These are phyloP conservation scores for Thoreauomyces humboldtii DNA, from an alignment of 192 early-diverging fungal species.

Conservation along the genomic window DNA sequence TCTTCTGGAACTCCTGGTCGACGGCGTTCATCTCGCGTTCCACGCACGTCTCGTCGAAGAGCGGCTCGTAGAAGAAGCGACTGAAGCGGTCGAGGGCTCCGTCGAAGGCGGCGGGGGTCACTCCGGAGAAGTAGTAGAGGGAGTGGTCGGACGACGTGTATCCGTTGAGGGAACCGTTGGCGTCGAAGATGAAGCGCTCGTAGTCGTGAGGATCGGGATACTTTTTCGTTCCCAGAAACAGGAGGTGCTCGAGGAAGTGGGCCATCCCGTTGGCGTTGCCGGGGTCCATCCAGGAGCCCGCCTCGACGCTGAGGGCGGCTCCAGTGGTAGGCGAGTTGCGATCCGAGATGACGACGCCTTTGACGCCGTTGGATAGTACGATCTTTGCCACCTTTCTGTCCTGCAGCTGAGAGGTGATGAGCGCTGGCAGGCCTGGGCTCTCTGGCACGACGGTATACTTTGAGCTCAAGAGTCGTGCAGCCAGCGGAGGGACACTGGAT, in stretches of 20 bases:
- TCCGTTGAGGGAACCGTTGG: slow-evolving; percentile 39
- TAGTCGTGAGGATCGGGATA: slow-evolving; percentile 36
- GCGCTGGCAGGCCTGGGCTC: no score
- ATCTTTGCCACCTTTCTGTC: slow-evolving; percentile 26
- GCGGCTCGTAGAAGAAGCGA: slow-evolving; percentile 45
- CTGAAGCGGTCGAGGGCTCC: slow-evolving; percentile 47
- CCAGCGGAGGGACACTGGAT: no score
- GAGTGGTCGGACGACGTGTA: slow-evolving; percentile 45
- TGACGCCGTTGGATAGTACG: slow-evolving; percentile 35
- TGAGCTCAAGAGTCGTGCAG: no score
- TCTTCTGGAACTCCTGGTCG: slow-evolving; percentile 43
- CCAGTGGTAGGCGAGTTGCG: slow-evolving; percentile 24
- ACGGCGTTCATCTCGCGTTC: slow-evolving; percentile 45
- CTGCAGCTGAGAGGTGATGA: slow-evolving; percentile 21
- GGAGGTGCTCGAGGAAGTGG: slow-evolving; percentile 79
- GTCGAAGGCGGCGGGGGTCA: slow-evolving; percentile 28
- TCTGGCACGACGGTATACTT: no score
- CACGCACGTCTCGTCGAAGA: slow-evolving; percentile 44
- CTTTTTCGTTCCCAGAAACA: slow-evolving; percentile 32
- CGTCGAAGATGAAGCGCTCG: slow-evolving; percentile 39
- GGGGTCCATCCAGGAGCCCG: slow-evolving; percentile 40
- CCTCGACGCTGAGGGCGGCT: slow-evolving; percentile 38
- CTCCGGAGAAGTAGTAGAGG: slow-evolving; percentile 37
- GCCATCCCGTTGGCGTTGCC: slow-evolving; percentile 68
- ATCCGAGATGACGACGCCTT: slow-evolving; percentile 32